phyloP scores from a whole-genome alignment of 371 early-diverging fungal species.

The Apophysomyces variabilis region DNA sequence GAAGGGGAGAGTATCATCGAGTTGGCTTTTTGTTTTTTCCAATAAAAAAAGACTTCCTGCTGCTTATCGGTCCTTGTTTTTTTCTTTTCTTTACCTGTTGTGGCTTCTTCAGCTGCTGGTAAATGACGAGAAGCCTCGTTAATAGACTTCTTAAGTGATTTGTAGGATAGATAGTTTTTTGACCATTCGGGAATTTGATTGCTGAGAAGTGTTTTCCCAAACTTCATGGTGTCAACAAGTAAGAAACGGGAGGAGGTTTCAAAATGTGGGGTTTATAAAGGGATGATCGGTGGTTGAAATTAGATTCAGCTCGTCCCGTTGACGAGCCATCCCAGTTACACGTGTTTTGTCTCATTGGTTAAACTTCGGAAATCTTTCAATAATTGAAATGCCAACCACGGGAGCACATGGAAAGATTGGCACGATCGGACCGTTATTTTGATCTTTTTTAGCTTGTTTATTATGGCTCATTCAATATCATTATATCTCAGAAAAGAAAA shows the following conservation, averaged over 20 bases:
- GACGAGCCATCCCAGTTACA: background rate
- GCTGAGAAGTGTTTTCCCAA: slow-evolving; percentile 66
- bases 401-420: background rate
- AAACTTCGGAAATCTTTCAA: background rate
- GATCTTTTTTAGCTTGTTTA: too few relatives aligned
- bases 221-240: slow-evolving; percentile 59
- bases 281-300: background rate
- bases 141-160: slow-evolving; percentile 68
- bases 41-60: background rate
- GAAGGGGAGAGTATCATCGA: background rate
- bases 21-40: slow-evolving; percentile 1
- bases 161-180: slow-evolving; percentile 68
- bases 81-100: slow-evolving; percentile 36
- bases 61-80: too few relatives aligned
- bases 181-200: slow-evolving; percentile 78
- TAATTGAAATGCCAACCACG: slow-evolving; percentile 8
- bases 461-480: too few relatives aligned
- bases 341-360: slow-evolving; percentile 5
- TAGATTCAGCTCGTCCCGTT: background rate
- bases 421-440: background rate
- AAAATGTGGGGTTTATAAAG: background rate
- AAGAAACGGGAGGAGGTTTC: slow-evolving; percentile 19
- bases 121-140: slow-evolving; percentile 52
- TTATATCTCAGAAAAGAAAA: too few relatives aligned
- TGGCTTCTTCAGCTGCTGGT: slow-evolving; percentile 41